A percentile compares a stretch with the other conserved stretches of the same genome.
Evolutionary conservation across 2,329 filamentous ascomycete species (phyloP).

Genomic region (Arachnopeziza araneosa): DNA sequence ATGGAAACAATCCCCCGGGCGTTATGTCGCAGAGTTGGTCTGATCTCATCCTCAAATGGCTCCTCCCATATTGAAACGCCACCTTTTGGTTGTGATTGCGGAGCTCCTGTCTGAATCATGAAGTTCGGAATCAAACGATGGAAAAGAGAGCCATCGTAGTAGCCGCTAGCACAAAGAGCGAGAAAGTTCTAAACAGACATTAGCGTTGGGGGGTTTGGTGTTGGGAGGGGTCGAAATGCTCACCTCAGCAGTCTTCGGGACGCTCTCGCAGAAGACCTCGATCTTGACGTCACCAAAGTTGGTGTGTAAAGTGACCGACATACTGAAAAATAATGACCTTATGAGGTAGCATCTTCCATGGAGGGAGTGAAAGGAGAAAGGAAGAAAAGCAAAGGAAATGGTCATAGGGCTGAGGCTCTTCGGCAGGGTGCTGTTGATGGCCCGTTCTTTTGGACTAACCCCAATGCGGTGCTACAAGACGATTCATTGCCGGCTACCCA

Average conservation of each 20-base stretch:
- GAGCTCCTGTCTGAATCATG: conserved; percentile 73
- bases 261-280: conserved; percentile 91
- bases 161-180: conserved; percentile 73
- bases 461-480: background rate
- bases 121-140: conserved; percentile 77
- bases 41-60: conserved; percentile 76
- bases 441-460: background rate
- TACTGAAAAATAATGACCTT: conserved; percentile 27
- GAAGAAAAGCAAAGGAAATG: background rate
- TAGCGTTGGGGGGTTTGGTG: conserved; percentile 9
- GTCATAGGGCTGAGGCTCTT: conserved; percentile 16
- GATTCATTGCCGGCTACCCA: background rate
- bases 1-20: conserved; percentile 67
- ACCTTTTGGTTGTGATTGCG: conserved; percentile 56
- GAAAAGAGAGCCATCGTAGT: conserved; percentile 70
- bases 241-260: conserved; percentile 86
- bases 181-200: conserved; percentile 65
- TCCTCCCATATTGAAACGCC: conserved; percentile 69
- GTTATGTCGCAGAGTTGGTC: conserved; percentile 62
- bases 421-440: background rate
- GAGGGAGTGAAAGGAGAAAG: background rate
- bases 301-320: conserved; percentile 77
- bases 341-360: background rate
- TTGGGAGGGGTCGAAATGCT: conserved; percentile 15
- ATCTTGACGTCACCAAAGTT: conserved; percentile 87